A percentile compares a stretch with the other conserved stretches of the same genome.
Conservation (phyloP, 345 rosid species). For the Salix purpurea region DNA sequence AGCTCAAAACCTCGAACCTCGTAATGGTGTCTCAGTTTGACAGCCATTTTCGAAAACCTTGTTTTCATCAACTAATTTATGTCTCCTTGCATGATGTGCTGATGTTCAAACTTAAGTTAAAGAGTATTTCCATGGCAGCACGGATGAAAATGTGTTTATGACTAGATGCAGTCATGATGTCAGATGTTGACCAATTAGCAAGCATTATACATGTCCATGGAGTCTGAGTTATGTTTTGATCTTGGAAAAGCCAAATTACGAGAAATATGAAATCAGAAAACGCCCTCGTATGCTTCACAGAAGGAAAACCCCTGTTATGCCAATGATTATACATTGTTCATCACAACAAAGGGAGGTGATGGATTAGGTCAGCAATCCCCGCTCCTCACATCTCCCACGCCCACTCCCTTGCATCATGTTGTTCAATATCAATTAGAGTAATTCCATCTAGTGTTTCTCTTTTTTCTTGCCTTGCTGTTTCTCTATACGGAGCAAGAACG, state of each 20-base stretch:
- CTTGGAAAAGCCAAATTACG: too few relatives aligned
- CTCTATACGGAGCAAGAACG: conserved; percentile 18
- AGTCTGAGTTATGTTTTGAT: too few relatives aligned
- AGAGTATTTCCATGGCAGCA: neutral
- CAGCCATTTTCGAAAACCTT: neutral
- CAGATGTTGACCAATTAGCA: too few relatives aligned
- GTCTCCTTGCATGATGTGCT: too few relatives aligned
- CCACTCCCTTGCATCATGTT: neutral
- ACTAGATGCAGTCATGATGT: too few relatives aligned
- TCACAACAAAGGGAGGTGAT: neutral
- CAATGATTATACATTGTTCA: too few relatives aligned
- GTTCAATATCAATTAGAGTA: neutral
- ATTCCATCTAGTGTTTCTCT: neutral
- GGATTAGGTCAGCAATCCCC: neutral
- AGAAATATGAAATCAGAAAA: too few relatives aligned
- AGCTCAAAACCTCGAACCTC: neutral
- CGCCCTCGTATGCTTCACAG: too few relatives aligned
- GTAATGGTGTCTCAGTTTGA: neutral
- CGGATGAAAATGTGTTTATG: neutral
- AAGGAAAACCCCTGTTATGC: too few relatives aligned
- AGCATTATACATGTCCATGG: too few relatives aligned
- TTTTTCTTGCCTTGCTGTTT: conserved; percentile 35
- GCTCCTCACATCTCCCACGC: neutral
- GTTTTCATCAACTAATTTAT: too few relatives aligned
- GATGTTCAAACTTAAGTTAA: too few relatives aligned